Conservation (phyloP, 179 eudicot species). For the Kewa caespitosa region DNA sequence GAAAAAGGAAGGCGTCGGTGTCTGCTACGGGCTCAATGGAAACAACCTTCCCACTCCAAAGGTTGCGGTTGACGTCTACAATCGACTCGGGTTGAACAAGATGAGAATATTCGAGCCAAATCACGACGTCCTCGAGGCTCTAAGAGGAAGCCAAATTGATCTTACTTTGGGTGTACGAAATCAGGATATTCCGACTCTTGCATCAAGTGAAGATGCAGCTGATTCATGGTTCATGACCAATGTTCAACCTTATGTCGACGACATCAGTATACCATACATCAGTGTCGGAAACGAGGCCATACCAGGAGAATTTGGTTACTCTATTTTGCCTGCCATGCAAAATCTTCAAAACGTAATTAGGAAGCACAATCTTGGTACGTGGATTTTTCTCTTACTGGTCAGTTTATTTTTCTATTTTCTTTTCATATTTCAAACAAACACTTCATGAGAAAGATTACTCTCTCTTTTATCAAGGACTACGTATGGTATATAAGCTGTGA, state of each 20-base stretch:
- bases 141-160: constrained; percentile 35
- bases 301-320: constrained; percentile 35
- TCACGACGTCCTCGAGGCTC: constrained; percentile 40
- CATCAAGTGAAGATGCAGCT: constrained; percentile 32
- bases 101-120: constrained; percentile 58
- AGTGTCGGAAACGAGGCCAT: constrained; percentile 54
- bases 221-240: constrained; percentile 44
- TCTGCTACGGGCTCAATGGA: constrained; percentile 49
- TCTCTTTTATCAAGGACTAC: too few relatives aligned
- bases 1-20: constrained; percentile 26
- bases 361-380: constrained; percentile 28
- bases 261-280: constrained; percentile 32
- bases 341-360: constrained; percentile 30
- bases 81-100: constrained; percentile 15
- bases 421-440: too few relatives aligned
- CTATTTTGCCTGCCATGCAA: constrained; percentile 46
- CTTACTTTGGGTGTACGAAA: constrained; percentile 46
- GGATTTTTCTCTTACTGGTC: neutral
- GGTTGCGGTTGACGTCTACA: constrained; percentile 36
- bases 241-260: constrained; percentile 34
- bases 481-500: too few relatives aligned
- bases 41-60: constrained; percentile 46
- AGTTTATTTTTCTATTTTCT: neutral
- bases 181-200: constrained; percentile 40
- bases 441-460: too few relatives aligned